A percentile compares a stretch with the other conserved stretches of the same genome.
Evolutionary conservation across 768 basidiomycete genomes (phyloP).

Genomic region (Boletus huronensis): DNA sequence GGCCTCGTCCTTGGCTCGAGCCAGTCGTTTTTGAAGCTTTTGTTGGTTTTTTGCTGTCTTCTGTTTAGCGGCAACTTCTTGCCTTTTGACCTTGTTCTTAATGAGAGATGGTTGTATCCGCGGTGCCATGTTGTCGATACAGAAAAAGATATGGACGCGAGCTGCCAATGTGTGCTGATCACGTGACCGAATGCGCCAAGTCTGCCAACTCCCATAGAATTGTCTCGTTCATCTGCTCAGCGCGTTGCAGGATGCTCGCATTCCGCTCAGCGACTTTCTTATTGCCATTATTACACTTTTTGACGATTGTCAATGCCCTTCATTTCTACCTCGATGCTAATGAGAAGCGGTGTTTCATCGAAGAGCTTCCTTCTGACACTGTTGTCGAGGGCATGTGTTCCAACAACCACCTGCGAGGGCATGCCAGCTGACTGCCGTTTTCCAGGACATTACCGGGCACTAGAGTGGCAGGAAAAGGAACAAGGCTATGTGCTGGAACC

Average conservation of each 20-base stretch:
- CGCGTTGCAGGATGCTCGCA: constrained; percentile 23
- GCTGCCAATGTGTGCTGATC: not conserved
- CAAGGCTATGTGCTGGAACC: constrained; percentile 69
- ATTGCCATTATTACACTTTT: constrained; percentile 39
- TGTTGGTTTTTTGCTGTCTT: constrained; percentile 77
- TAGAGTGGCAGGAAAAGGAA: constrained; percentile 80
- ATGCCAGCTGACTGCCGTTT: not conserved
- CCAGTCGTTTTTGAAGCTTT: constrained; percentile 79
- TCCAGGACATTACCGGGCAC: constrained; percentile 85
- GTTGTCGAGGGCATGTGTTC: constrained; percentile 76
- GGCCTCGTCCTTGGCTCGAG: constrained; percentile 71
- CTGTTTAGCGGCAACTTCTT: constrained; percentile 66
- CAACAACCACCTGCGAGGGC: not conserved
- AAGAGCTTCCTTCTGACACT: constrained; percentile 94
- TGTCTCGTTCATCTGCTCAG: not conserved
- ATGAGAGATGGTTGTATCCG: constrained; percentile 66
- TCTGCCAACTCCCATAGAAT: too few relatives aligned
- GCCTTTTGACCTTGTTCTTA: constrained; percentile 85
- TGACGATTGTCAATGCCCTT: constrained; percentile 61
- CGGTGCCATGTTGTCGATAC: constrained; percentile 44
- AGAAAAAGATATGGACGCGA: not conserved
- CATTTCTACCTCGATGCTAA: constrained; percentile 97
- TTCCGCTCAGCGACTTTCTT: constrained; percentile 26
- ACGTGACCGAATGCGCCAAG: constrained; percentile 26
- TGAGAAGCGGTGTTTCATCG: constrained; percentile 92